phyloP scores from a whole-genome alignment of 1,284 basidiomycete genomes.

The Grifola frondosa region DNA sequence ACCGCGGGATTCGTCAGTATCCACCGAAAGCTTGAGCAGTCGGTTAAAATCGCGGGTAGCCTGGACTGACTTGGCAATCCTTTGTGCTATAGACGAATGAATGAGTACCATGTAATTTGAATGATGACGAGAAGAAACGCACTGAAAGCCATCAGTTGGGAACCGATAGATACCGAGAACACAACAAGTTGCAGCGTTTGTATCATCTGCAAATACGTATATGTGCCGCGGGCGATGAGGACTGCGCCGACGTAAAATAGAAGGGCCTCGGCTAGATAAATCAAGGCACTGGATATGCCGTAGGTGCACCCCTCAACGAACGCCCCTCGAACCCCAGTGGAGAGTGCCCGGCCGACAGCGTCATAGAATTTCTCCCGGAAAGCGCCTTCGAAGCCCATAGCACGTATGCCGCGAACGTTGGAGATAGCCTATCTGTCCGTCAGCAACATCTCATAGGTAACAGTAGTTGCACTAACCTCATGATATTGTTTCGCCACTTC shows the following conservation, averaged over 20 bases:
- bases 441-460: constrained; percentile 3
- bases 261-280: constrained; percentile 86
- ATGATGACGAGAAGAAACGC: constrained; percentile 35
- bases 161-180: constrained; percentile 90
- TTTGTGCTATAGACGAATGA: constrained; percentile 56
- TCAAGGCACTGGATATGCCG: constrained; percentile 78
- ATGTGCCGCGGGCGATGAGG: constrained; percentile 78
- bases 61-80: constrained; percentile 76
- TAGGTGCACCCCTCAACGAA: constrained; percentile 84
- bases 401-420: constrained; percentile 84
- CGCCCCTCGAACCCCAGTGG: constrained; percentile 73
- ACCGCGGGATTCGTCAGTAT: constrained; percentile 71
- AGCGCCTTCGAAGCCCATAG: constrained; percentile 84
- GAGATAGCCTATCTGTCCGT: constrained; percentile 59
- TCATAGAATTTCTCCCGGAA: constrained; percentile 72
- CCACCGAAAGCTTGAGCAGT: constrained; percentile 59
- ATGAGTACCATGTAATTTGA: constrained; percentile 9
- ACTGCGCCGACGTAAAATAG: constrained; percentile 89
- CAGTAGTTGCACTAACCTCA: constrained; percentile 51
- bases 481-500: constrained; percentile 86
- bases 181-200: constrained; percentile 90
- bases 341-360: constrained; percentile 61
- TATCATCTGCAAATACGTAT: constrained; percentile 86
- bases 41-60: constrained; percentile 79
- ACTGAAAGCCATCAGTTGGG: constrained; percentile 89